Evolutionary conservation across 257 asterid species (phyloP).

Genomic region (Solanum virginianum): DNA sequence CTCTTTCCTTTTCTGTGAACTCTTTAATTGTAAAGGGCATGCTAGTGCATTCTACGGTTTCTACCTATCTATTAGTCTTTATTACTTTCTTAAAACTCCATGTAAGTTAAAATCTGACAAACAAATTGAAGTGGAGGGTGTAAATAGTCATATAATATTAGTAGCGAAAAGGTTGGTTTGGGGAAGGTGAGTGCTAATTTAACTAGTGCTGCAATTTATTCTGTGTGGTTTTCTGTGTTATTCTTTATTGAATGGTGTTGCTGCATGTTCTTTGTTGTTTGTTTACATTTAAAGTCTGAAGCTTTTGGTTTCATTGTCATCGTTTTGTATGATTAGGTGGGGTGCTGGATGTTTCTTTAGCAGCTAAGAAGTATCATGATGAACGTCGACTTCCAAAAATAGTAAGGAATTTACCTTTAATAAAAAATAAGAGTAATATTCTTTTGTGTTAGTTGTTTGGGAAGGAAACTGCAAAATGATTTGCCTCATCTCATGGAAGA

Average conservation of each 20-base stretch:
- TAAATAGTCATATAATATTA: neutral
- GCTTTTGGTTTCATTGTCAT: conserved; percentile 3
- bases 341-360: conserved; percentile 68
- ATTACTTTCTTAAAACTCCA: neutral
- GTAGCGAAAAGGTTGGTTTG: neutral
- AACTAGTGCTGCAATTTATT: neutral
- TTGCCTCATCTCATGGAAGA: neutral
- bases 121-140: neutral
- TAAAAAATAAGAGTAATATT: neutral
- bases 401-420: conserved; percentile 30
- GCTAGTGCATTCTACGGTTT: neutral
- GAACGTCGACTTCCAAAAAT: conserved; percentile 54
- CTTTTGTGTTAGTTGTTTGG: neutral
- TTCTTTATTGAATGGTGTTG: neutral
- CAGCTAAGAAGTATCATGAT: conserved; percentile 35
- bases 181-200: neutral
- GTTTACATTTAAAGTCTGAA: neutral
- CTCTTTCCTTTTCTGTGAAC: neutral
- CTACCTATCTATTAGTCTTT: neutral
- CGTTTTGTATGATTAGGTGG: conserved; percentile 39
- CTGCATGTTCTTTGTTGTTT: neutral
- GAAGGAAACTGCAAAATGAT: neutral
- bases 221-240: neutral
- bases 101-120: neutral
- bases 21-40: neutral